Percentiles rank a stretch among this genome's conserved stretches.
Evolutionary conservation across 2,329 filamentous ascomycete species (phyloP).

Genomic region (Tympanopsis confertula): DNA sequence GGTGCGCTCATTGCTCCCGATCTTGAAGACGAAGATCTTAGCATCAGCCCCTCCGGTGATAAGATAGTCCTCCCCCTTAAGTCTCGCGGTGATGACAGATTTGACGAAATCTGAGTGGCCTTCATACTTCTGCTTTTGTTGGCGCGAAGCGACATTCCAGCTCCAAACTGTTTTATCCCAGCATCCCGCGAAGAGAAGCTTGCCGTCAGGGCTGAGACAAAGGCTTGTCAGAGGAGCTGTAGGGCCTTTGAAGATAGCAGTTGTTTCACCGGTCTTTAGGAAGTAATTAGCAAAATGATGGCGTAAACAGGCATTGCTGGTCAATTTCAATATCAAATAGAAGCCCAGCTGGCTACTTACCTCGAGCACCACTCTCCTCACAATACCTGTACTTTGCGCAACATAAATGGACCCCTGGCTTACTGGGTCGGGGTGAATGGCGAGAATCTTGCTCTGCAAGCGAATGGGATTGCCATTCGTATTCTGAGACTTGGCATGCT

Average conservation of each 20-base stretch:
- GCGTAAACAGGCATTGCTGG: not conserved
- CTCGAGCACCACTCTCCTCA: slow-evolving; percentile 41
- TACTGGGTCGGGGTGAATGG: slow-evolving; percentile 33
- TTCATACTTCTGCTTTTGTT: slow-evolving; percentile 25
- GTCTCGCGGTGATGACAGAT: slow-evolving; percentile 30
- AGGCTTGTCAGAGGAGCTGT: slow-evolving; percentile 42
- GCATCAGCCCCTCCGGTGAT: slow-evolving; percentile 32
- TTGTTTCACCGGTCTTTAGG: slow-evolving; percentile 27
- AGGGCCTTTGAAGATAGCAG: slow-evolving; percentile 35
- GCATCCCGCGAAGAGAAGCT: slow-evolving; percentile 42
- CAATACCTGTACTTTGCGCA: slow-evolving; percentile 45
- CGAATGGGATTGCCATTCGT: slow-evolving; percentile 45
- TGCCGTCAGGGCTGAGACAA: slow-evolving; percentile 28
- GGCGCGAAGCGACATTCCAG: slow-evolving; percentile 30
- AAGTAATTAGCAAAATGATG: slow-evolving; percentile 1
- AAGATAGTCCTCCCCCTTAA: slow-evolving; percentile 30
- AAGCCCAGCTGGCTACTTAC: slow-evolving; percentile 28
- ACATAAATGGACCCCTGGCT: slow-evolving; percentile 35
- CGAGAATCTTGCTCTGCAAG: slow-evolving; percentile 48
- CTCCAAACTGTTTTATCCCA: slow-evolving; percentile 56
- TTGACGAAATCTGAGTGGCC: slow-evolving; percentile 56
- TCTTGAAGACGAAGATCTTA: slow-evolving; percentile 41
- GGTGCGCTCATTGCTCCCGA: slow-evolving; percentile 31
- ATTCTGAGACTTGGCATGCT: slow-evolving; percentile 46
- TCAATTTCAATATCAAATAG: slow-evolving; percentile 5